phyloP scores from a whole-genome alignment of 352 stramenopile species.

The Aphanomyces euteiches region DNA sequence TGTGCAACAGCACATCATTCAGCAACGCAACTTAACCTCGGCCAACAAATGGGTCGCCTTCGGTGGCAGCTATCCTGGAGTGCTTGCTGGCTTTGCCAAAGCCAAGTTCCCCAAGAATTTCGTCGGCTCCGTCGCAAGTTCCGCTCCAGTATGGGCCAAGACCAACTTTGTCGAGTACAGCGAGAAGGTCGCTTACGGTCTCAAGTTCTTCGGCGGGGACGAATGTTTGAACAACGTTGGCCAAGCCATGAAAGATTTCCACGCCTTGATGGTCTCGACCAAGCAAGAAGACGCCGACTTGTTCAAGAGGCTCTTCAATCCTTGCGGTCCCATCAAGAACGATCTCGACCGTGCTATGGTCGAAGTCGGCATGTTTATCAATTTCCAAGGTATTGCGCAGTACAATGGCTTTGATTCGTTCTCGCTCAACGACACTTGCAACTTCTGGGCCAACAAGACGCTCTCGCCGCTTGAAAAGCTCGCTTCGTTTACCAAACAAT shows the following conservation, averaged over 20 bases:
- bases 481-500: not conserved
- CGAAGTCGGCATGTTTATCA: constrained; percentile 2
- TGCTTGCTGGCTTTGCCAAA: constrained; percentile 75
- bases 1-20: constrained; percentile 59
- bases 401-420: constrained; percentile 22
- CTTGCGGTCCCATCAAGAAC: constrained; percentile 12
- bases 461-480: constrained; percentile 20
- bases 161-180: constrained; percentile 65
- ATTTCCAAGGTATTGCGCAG: constrained; percentile 19
- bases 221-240: constrained; percentile 52
- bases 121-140: no score
- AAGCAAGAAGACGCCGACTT: constrained; percentile 9
- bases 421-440: not conserved
- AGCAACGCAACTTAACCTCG: constrained; percentile 33
- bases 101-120: not conserved
- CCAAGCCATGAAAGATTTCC: constrained; percentile 45
- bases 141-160: constrained; percentile 68
- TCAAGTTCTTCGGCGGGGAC: no score
- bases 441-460: not conserved
- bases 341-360: constrained; percentile 19
- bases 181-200: constrained; percentile 76
- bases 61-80: no score
- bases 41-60: no score
- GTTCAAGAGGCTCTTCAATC: constrained; percentile 27
- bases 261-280: not conserved